Evolutionary conservation across 1,284 basidiomycete species (phyloP), one percentile per base, ranked within the genome.

Genomic region (Cystobasidiaceae sp.): DNA sequence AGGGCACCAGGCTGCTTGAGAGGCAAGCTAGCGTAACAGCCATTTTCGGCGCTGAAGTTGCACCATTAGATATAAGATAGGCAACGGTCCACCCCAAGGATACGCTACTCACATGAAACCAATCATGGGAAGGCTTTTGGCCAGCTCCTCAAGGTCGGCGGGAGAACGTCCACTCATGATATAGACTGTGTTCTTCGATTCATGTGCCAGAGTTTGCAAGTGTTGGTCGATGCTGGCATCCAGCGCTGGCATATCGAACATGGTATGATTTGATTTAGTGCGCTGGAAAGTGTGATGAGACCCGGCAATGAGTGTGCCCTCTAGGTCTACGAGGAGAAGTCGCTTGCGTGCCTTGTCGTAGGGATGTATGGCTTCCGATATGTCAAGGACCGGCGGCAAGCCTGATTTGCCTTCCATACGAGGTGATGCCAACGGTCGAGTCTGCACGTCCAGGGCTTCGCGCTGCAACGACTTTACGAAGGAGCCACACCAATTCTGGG

Each of bases 401-500:
- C 39, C 33, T 7, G 37, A 34, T 17, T 30, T 33, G 30, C 34
- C 44, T 21, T 73, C 19, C 73, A 71, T 19, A 70, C 62, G 34
- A 67, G 67, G 62, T 72, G 74, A 67, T 74, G 74, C 60, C 71
- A 72, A 33, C 71, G 51, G 58, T 74, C 73, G n/a, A 70, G 74
- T 21, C 74, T 71, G 54, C 73, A 74, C 41, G 74, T 69, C 46
- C 72, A 52, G 15, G 8, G 44, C 39, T 8, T 52, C 61, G 11
- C 50, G 50, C 11, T 41, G 33, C 28, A 64, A 43, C 4, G 61
- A 72, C 27, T 70, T 70, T 61, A 92, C 83, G 82, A 92, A 89
- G 3, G 85, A 83, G 0, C 82, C 87, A 56, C 88, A 86, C 77
- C 92, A 92, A 1, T 87, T 82, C 74, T 92, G 90, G 0, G 89